Evolutionary conservation across 305 asterid species (phyloP).

Genomic region (Ilex paraguariensis): DNA sequence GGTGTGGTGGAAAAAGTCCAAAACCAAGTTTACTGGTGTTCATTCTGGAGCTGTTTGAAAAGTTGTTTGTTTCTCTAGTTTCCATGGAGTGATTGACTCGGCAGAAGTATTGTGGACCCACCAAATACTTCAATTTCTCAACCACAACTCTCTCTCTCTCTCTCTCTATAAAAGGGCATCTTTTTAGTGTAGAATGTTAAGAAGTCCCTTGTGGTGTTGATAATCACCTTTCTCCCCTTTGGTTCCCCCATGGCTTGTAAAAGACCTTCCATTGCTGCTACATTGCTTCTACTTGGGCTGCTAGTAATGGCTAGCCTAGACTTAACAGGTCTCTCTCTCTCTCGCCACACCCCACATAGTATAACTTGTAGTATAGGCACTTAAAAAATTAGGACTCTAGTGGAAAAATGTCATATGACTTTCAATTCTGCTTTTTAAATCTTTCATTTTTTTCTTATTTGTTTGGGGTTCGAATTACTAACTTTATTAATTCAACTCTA

Average conservation of each 20-base stretch:
- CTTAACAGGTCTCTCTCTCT: conserved; percentile 28
- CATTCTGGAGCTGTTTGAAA: not conserved
- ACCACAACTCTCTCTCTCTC: not conserved
- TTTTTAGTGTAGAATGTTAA: not conserved
- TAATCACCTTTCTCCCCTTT: not conserved
- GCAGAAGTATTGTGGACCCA: not conserved
- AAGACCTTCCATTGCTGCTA: conserved; percentile 8
- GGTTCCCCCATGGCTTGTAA: conserved; percentile 10
- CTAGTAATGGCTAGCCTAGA: conserved; percentile 32
- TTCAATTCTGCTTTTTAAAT: not conserved
- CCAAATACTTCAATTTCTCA: too few relatives aligned
- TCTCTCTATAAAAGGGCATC: not conserved
- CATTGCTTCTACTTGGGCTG: conserved; percentile 27
- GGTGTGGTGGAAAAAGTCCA: not conserved
- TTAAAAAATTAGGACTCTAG: not conserved
- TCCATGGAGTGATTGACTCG: not conserved
- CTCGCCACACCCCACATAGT: not conserved
- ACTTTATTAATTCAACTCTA: not conserved
- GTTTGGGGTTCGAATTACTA: too few relatives aligned
- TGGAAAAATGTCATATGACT: not conserved
- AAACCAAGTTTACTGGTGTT: not conserved
- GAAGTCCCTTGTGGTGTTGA: not conserved
- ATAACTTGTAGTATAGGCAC: not conserved
- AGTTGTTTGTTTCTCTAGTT: not conserved
- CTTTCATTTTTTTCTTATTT: not conserved